Evolutionary conservation across 305 asterid species (phyloP).

Genomic region (Rubia occidens): DNA sequence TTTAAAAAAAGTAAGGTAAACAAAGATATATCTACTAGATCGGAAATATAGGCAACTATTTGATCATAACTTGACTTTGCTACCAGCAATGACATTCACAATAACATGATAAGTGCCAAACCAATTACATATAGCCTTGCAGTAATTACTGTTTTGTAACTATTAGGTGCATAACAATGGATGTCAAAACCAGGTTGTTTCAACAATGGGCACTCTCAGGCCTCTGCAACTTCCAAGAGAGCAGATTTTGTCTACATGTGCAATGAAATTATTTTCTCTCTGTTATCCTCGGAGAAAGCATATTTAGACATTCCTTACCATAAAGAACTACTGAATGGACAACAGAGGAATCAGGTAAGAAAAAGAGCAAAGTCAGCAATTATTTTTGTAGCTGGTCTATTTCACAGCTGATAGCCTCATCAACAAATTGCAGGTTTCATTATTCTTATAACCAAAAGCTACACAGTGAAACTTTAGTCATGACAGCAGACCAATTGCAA

Average conservation of each 20-base stretch:
- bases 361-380: background rate
- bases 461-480: background rate
- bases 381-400: background rate
- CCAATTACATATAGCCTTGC: background rate
- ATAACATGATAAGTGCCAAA: background rate
- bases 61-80: background rate
- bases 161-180: background rate
- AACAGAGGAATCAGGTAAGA: background rate
- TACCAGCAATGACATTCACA: background rate
- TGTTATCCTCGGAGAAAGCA: background rate
- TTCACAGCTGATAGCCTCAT: slow-evolving; percentile 3
- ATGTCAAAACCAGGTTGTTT: background rate
- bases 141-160: background rate
- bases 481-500: background rate
- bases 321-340: background rate
- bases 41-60: background rate
- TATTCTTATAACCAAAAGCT: background rate
- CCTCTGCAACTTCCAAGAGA: background rate
- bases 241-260: background rate
- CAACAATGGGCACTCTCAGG: background rate
- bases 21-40: background rate
- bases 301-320: background rate
- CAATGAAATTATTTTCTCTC: background rate
- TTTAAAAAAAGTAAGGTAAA: background rate
- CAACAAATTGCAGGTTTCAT: background rate